These are phyloP conservation scores for Alternaria sp. DNA, from an alignment of 2,329 filamentous ascomycete genomes.

Conservation along the genomic window DNA sequence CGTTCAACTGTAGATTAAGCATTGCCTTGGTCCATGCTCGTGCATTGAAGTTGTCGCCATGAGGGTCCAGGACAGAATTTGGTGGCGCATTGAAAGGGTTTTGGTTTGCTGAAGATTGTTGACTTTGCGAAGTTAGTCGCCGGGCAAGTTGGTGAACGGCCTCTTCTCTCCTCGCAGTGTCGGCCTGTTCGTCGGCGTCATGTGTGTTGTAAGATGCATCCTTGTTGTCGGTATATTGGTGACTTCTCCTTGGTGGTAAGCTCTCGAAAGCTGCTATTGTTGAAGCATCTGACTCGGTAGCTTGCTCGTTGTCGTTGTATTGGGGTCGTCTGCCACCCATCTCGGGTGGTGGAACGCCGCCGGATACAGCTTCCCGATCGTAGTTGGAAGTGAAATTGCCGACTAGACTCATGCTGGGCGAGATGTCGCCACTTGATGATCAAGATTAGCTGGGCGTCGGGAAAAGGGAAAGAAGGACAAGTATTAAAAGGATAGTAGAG, in stretches of 20 bases:
- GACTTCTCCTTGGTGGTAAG: conserved; percentile 35
- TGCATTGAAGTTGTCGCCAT: conserved; percentile 58
- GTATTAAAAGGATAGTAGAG: conserved; percentile 30
- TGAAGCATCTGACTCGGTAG: conserved; percentile 44
- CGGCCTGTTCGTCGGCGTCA: conserved; percentile 31
- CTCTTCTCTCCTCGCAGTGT: conserved; percentile 42
- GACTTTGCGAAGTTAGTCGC: conserved; percentile 53
- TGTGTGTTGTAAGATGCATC: conserved; percentile 33
- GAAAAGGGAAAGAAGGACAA: conserved; percentile 9
- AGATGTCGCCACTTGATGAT: conserved; percentile 21
- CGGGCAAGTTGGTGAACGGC: conserved; percentile 55
- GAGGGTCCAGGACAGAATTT: conserved; percentile 57
- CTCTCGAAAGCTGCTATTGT: conserved; percentile 43
- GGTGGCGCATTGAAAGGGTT: conserved; percentile 52
- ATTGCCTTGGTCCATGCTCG: conserved; percentile 61
- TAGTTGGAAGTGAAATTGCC: conserved; percentile 56
- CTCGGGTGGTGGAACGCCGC: conserved; percentile 47
- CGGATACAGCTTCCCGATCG: conserved; percentile 51
- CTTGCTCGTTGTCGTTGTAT: conserved; percentile 24
- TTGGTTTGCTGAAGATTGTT: conserved; percentile 50
- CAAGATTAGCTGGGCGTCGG: conserved; percentile 7
- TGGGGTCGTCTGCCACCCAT: conserved; percentile 38
- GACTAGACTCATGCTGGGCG: conserved; percentile 53
- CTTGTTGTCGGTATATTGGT: conserved; percentile 31
- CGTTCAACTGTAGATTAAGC: conserved; percentile 56